Evolutionary conservation across 192 early-diverging fungal genomes (phyloP).

Genomic region (Backusella luteola): DNA sequence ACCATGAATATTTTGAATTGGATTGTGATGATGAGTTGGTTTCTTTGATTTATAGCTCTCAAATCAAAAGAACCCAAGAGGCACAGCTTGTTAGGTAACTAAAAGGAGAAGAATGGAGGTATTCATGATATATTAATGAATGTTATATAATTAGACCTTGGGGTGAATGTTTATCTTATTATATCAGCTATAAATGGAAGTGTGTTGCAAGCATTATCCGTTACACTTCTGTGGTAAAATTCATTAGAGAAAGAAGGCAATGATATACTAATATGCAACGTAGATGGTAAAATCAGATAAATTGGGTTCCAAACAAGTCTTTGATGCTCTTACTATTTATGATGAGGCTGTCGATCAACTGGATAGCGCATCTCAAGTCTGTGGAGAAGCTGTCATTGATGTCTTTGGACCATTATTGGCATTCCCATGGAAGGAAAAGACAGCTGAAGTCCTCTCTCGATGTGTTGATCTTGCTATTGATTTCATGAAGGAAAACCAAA

Average conservation of each 20-base stretch:
- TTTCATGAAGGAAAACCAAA: constrained; percentile 24
- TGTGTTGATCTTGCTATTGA: constrained; percentile 26
- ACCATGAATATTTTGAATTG: background rate
- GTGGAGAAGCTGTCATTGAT: constrained; percentile 27
- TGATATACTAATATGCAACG: background rate
- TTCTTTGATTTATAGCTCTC: background rate
- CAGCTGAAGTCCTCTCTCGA: constrained; percentile 10
- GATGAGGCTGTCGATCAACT: constrained; percentile 28
- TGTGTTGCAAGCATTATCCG: constrained; percentile 12
- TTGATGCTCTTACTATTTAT: constrained; percentile 22
- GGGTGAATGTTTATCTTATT: constrained; percentile 19
- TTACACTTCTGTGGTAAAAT: constrained; percentile 10
- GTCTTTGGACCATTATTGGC: constrained; percentile 16
- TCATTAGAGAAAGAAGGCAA: background rate
- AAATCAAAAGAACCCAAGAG: constrained; percentile 18
- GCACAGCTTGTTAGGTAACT: constrained; percentile 7
- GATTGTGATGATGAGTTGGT: background rate
- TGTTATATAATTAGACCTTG: background rate
- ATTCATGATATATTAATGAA: background rate
- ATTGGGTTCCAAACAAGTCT: background rate
- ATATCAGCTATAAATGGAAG: constrained; percentile 28
- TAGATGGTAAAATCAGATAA: constrained; percentile 3
- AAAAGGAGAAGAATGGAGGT: background rate
- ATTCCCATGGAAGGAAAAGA: constrained; percentile 26
- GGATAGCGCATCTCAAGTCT: constrained; percentile 26